Evolutionary conservation across 2,329 filamentous ascomycete genomes (phyloP).

Genomic region (Lachnellula occidentalis): DNA sequence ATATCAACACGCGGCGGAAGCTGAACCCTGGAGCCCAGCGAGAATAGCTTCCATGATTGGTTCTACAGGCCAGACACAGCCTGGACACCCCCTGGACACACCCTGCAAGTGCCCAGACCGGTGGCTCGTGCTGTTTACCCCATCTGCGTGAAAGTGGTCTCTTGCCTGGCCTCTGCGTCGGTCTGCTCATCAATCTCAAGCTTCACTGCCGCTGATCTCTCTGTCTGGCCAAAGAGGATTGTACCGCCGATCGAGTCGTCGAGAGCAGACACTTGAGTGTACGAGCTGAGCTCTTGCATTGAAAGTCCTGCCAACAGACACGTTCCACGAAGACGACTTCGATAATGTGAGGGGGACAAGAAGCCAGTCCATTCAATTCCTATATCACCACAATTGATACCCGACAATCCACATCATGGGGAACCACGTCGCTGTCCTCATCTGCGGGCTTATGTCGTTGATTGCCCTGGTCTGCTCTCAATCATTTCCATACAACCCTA

Average conservation of each 20-base stretch:
- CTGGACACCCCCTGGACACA: neutral
- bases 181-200: constrained; percentile 5
- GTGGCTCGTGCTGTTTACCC: constrained; percentile 13
- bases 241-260: neutral
- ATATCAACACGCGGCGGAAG: constrained; percentile 2
- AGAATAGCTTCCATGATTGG: constrained; percentile 12
- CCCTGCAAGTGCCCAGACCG: neutral
- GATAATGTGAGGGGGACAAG: constrained; percentile 18
- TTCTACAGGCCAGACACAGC: neutral
- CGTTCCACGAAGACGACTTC: constrained; percentile 4
- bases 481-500: constrained; percentile 70
- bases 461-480: constrained; percentile 29
- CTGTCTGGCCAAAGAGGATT: neutral
- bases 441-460: constrained; percentile 16
- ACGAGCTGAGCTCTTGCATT: constrained; percentile 17
- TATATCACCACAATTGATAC: constrained; percentile 12
- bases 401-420: constrained; percentile 23
- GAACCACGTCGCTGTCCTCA: constrained; percentile 12
- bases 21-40: neutral
- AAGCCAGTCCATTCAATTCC: constrained; percentile 9
- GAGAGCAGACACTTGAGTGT: constrained; percentile 2
- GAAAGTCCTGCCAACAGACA: neutral
- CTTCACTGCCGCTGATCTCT: neutral
- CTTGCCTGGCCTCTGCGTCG: constrained; percentile 10
- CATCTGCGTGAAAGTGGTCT: constrained; percentile 8